phyloP scores from a whole-genome alignment of 371 early-diverging fungal species.

The Zancudomyces culisetae region DNA sequence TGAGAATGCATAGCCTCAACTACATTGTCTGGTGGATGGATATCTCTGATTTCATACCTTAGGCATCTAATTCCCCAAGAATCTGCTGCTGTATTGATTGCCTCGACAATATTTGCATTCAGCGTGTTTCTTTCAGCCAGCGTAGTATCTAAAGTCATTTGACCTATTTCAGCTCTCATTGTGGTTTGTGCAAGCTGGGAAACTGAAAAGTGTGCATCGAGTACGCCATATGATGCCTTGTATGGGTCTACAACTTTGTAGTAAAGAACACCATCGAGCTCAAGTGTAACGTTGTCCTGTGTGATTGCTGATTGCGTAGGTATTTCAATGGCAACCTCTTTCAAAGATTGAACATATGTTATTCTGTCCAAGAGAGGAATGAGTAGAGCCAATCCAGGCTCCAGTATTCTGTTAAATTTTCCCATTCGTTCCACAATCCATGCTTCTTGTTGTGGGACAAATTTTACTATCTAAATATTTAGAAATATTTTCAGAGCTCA shows the following conservation, averaged over 20 bases:
- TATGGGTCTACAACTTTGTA: slow-evolving; percentile 84
- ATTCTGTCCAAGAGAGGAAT: slow-evolving; percentile 76
- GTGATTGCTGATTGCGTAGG: slow-evolving; percentile 88
- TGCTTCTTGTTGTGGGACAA: slow-evolving; percentile 95
- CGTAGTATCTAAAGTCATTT: slow-evolving; percentile 90
- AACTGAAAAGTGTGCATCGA: slow-evolving; percentile 85
- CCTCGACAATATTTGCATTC: slow-evolving; percentile 82
- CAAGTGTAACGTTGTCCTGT: slow-evolving; percentile 89
- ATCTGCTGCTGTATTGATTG: slow-evolving; percentile 82
- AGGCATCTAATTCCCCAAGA: slow-evolving; percentile 94
- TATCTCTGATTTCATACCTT: slow-evolving; percentile 86
- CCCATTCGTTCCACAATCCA: slow-evolving; percentile 85
- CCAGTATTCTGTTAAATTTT: slow-evolving; percentile 62
- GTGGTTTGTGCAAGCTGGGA: slow-evolving; percentile 94
- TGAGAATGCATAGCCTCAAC: slow-evolving; percentile 94
- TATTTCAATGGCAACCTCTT: slow-evolving; percentile 86
- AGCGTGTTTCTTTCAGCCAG: slow-evolving; percentile 83
- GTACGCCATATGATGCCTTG: slow-evolving; percentile 93
- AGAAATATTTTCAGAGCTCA: too few species aligned
- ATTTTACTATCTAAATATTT: slow-evolving; percentile 45
- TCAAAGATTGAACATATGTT: slow-evolving; percentile 81
- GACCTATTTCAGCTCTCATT: slow-evolving; percentile 96
- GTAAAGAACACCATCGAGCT: slow-evolving; percentile 91
- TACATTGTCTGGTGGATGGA: slow-evolving; percentile 89
- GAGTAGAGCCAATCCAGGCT: slow-evolving; percentile 79